Base-by-base conservation (phyloP, 768 basidiomycete genomes). In the Boletus patriciae region DNA sequence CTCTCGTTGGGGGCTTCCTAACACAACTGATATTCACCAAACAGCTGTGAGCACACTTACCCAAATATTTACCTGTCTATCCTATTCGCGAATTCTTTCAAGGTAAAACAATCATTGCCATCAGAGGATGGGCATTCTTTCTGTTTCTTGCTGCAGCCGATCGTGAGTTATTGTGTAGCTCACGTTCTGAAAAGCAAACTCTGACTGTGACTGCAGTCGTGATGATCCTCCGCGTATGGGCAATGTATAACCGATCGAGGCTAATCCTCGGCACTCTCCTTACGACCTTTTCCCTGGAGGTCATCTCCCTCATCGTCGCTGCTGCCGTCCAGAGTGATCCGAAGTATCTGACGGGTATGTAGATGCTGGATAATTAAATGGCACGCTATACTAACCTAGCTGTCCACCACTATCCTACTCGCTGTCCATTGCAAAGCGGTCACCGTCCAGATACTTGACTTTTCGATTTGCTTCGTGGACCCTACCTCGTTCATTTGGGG, bases 201-300 rank as follows among this genome's bases (percentile, higher is more conserved):
- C 38, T 40, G n/a, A n/a, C 4, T 18, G n/a, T 10, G 38, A n/a
- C n/a, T 18, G n/a, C n/a, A 40, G 38, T 40, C 7, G 9, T n/a
- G 38, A 40, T n/a, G 38, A n/a, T 40, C 9, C 52, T 47, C 33
- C 33, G 54, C 15, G 40, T 50, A 12, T 55, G 54, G 54, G 40
- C 29, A 6, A 50, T 55, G 48, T 51, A 52, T 34, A n/a, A 34
- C 42, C 54, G 33, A 13, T 55, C 54, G 10, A 36, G 41, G 11
- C 15, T 36, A 9, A 36, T 58, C 7, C 45, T 59, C 4, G 12
- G 4, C 19, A 29, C 10, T n/a, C 55, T 59, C 11, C 49, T 59
- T 7, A 12, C n/a, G 0, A 16, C 38, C 1, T 25, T 50, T 18
- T 46, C 19, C 23, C 19, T 27, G 10, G 55, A 57, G 31, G 13